Evolutionary conservation across 2,329 filamentous ascomycete species (phyloP), one percentile per base, ranked within the genome.

Genomic region (Aspergillus novofumigatus): DNA sequence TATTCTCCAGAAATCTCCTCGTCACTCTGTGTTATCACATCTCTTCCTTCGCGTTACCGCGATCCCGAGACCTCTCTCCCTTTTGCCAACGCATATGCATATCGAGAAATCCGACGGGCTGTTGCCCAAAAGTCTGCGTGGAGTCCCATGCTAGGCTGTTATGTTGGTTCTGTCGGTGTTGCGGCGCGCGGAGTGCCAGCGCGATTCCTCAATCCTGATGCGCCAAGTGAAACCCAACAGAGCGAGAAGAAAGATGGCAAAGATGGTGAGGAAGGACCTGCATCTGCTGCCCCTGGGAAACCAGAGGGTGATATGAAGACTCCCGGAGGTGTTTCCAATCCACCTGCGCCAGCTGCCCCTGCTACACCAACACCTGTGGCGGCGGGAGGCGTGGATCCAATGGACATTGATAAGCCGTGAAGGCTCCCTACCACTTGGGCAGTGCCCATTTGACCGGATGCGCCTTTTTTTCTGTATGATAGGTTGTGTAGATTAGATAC

Each of bases 61-160:
- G 94, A 99, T 72, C 91, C 92, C 0, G 83, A 84, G 64, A 97
- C 93, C 0, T 90, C 90, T 0, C 81, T 97, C 17, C 85, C 87
- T 0, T 99, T 93, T 74, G 83, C 85, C 61, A 93, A 93, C 70
- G 79, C 85, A 47, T 84, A 87, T 60, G 92, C 92, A 0, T 97
- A 92, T 75, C 69, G 72, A 28, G 87, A 95, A 72, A 88, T 97
- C 49, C 88, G 90, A 67, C 85, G 87, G 55, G 81, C 96, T 14
- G 77, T 85, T 53, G 83, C 80, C 1, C 89, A 91, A 47, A 86
- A 90, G 48, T 92, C 92, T 72, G 84, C 84, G 57, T 99, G 91
- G 90, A 96, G 92, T 70, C 81, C 80, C 29, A 80, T 94, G 64
- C 75, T 96, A 29, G 92, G 90, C 5, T 90, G 88, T 17, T 99